phyloP scores from a whole-genome alignment of 2,329 filamentous ascomycete genomes.

The Talaromyces albobiverticillius region DNA sequence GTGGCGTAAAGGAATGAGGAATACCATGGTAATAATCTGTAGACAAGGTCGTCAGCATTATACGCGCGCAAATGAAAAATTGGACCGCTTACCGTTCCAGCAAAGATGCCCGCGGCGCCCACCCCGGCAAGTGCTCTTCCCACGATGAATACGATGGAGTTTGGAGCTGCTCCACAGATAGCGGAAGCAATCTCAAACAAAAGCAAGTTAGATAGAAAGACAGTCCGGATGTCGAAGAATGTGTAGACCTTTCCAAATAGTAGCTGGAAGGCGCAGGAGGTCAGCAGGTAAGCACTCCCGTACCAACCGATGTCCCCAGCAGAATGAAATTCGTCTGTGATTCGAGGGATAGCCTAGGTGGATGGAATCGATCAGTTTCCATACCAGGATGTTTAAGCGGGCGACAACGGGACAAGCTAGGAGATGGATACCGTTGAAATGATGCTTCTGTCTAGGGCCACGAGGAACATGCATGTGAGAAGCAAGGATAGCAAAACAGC shows the following conservation, averaged over 20 bases:
- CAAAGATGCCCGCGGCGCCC: constrained; percentile 55
- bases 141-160: constrained; percentile 60
- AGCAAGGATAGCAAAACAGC: not conserved
- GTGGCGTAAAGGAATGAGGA: constrained; percentile 22
- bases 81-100: constrained; percentile 13
- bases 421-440: not conserved
- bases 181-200: constrained; percentile 30
- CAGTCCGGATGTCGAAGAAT: constrained; percentile 40
- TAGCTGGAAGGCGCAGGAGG: constrained; percentile 30
- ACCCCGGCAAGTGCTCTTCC: constrained; percentile 62
- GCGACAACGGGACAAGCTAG: not conserved
- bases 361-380: not conserved
- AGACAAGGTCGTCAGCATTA: not conserved
- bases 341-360: constrained; percentile 17
- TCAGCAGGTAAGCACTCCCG: constrained; percentile 41
- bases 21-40: not conserved
- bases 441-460: constrained; percentile 4
- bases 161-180: constrained; percentile 55
- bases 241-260: constrained; percentile 46
- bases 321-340: constrained; percentile 32
- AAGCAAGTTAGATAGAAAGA: constrained; percentile 26
- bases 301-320: constrained; percentile 39
- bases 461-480: constrained; percentile 3
- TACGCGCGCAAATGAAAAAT: not conserved
- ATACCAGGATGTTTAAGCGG: not conserved